Base-by-base conservation (phyloP, 108 stramenopile genomes). In the Tribonema minus region DNA sequence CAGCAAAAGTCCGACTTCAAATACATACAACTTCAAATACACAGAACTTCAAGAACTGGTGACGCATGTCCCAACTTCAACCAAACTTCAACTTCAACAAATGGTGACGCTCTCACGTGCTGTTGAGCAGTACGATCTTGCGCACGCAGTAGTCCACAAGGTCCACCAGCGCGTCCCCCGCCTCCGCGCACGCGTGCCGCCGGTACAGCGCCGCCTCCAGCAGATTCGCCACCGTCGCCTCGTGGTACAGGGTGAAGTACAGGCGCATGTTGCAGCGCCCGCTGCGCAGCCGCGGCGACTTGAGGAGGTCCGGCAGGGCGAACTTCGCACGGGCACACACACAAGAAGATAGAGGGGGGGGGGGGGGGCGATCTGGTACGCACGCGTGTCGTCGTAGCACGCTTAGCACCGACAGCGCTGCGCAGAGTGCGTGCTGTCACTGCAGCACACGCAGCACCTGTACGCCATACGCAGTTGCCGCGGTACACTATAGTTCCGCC, bases 201-300 rank as follows among this genome's bases (percentile, higher is more conserved):
- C 89, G 87, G 63, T 85, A 90, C 54, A 90, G 32, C 35, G 82
- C 69, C 23, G 75, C 46, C 61, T 90, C 85, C 34, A 90, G 68
- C 15, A 90, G 65, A 41, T 89, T 89, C 37, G 81, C 30, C 23
- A 88, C 28, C 12, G 85, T 77, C n/a, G 87, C 88, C 64, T 90
- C 88, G 38, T 89, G 88, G 77, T 86, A 89, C 7, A 87, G 58
- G 20, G 82, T 61, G 39, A 87, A 88, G 76, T 89, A 89, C 4
- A 67, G 23, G 2, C 89, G 71, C 83, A 88, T 86, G 33, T 36
- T 65, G n/a, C 67, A 36, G 15, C 75, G 31, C 58, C 81, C 62
- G 30, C 61, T 64, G 15, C 40, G 37, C 31, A 87, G 31, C 32
- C 85, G 66, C 23, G 64, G 64, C 4, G 64, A 65, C 64, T 74